A percentile compares a stretch with the other conserved stretches of the same genome.
These are phyloP conservation scores for Escallonia herrerae DNA, from an alignment of 129 eudicot species.

Conservation along the genomic window DNA sequence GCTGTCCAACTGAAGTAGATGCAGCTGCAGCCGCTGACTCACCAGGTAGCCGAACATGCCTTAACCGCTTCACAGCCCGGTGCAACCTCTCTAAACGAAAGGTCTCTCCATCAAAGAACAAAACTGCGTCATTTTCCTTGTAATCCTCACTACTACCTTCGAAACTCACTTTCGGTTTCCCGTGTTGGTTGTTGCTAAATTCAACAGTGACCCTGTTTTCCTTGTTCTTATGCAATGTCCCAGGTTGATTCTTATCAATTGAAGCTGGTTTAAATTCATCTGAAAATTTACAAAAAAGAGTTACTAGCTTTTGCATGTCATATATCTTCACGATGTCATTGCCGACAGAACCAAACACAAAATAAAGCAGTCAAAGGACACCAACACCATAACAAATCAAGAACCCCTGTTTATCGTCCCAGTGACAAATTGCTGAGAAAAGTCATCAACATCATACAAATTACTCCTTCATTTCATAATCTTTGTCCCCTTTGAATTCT, in stretches of 20 bases:
- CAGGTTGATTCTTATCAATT: slow-evolving; percentile 80
- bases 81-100: slow-evolving; percentile 87
- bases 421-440: no score
- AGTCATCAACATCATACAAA: no score
- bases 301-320: no score
- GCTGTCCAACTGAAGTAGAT: slow-evolving; percentile 19
- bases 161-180: slow-evolving; percentile 74
- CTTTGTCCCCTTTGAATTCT: no score
- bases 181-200: slow-evolving; percentile 74
- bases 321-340: no score
- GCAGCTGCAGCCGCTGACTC: slow-evolving; percentile 55
- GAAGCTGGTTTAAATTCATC: slow-evolving; percentile 98
- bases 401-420: no score
- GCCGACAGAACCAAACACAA: no score
- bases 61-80: slow-evolving; percentile 79
- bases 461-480: no score
- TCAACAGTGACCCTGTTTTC: slow-evolving; percentile 85
- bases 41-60: slow-evolving; percentile 72
- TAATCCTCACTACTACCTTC: slow-evolving; percentile 86
- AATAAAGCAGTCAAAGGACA: no score
- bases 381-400: no score
- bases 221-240: slow-evolving; percentile 65
- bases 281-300: slow-evolving; percentile 10
- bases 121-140: slow-evolving; percentile 94
- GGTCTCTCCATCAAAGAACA: slow-evolving; percentile 82